Conservation (phyloP, 2,329 filamentous ascomycete species). For the Xylariaceae sp. region DNA sequence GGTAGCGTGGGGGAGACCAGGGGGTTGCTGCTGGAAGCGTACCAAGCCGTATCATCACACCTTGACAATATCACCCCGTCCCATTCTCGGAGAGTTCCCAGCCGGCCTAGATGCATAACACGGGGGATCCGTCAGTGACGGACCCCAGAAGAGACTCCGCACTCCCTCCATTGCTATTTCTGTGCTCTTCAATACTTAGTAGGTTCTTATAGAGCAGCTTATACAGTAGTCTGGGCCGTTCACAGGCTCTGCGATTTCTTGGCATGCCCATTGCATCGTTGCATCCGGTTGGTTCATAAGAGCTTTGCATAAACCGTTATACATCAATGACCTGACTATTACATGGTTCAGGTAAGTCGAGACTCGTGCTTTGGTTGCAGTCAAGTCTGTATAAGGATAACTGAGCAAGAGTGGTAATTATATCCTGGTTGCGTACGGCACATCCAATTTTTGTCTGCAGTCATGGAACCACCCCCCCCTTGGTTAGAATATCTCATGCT, state of each 20-base stretch:
- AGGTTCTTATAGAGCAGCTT: no score
- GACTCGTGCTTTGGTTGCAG: neutral
- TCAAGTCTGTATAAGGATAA: neutral
- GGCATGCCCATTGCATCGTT: constrained; percentile 3
- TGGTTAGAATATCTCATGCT: no score
- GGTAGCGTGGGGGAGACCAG: constrained; percentile 4
- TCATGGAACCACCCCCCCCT: no score
- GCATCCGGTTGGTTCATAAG: constrained; percentile 1
- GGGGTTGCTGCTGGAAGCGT: no score
- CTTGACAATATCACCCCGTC: no score
- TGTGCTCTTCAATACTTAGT: no score
- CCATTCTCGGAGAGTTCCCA: constrained; percentile 4
- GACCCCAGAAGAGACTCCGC: constrained; percentile 4
- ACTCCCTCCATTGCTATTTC: no score
- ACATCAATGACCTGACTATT: neutral
- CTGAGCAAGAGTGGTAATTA: neutral
- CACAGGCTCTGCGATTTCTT: constrained; percentile 2
- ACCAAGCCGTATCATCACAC: no score
- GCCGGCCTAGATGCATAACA: neutral
- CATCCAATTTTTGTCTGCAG: no score
- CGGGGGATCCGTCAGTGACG: constrained; percentile 1
- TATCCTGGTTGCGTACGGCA: neutral
- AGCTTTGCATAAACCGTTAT: neutral
- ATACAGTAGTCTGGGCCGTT: constrained; percentile 6
- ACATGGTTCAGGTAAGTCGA: neutral